Percentiles rank a stretch among this genome's conserved stretches.
These are phyloP conservation scores for Anthracocystis setariae DNA, from an alignment of 1,284 basidiomycete species.

Conservation along the genomic window DNA sequence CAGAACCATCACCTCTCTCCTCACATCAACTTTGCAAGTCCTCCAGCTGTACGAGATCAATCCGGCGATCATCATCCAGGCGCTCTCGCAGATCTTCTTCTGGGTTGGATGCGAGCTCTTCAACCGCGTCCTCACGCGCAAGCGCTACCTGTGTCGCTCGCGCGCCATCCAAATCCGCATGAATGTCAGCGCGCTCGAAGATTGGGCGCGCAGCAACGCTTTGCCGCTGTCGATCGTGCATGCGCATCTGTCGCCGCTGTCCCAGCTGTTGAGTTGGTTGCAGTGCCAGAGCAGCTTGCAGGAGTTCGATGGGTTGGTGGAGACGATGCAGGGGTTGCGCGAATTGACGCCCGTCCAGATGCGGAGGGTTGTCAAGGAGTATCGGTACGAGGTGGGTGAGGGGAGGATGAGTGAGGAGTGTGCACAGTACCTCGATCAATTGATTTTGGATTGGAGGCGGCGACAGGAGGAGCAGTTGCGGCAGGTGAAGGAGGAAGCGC, in stretches of 20 bases:
- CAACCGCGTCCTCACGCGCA: conserved; percentile 93
- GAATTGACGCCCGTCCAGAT: conserved; percentile 93
- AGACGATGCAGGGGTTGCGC: conserved; percentile 86
- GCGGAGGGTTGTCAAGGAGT: conserved; percentile 89
- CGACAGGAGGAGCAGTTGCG: conserved; percentile 41
- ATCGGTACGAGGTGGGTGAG: conserved; percentile 94
- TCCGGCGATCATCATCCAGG: conserved; percentile 85
- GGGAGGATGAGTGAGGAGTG: conserved; percentile 92
- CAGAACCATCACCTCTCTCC: conserved; percentile 78
- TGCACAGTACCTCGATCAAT: conserved; percentile 86
- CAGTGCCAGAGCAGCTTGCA: conserved; percentile 73
- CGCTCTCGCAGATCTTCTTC: conserved; percentile 94
- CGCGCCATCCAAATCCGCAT: conserved; percentile 89
- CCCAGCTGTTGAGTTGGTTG: conserved; percentile 86
- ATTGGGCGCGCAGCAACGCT: conserved; percentile 86
- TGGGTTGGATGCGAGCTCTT: conserved; percentile 88
- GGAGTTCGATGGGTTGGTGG: conserved; percentile 86
- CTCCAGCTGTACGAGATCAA: conserved; percentile 89
- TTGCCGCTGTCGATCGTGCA: conserved; percentile 81
- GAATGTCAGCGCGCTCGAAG: conserved; percentile 86
- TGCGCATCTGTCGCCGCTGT: conserved; percentile 82
- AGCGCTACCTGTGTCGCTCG: conserved; percentile 90
- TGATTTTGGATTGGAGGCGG: conserved; percentile 95
- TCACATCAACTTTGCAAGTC: conserved; percentile 87
- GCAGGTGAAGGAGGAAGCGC: conserved; percentile 37